phyloP scores from a whole-genome alignment of 1,139 yeast species.

The Arxiozyma heterogenica region DNA sequence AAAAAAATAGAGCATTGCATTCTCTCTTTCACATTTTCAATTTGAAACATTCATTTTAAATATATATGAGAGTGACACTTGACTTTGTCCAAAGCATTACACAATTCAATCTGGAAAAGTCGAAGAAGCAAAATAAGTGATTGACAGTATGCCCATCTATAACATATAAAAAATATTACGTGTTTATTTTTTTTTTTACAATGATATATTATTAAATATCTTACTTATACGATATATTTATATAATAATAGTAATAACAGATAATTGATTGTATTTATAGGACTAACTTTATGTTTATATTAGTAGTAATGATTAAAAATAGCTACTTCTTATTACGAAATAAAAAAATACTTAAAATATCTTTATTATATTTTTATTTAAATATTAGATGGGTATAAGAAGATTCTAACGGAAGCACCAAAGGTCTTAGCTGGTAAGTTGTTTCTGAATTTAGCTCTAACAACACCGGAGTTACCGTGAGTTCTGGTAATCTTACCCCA shows the following conservation, averaged over 20 bases:
- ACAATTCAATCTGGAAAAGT: too few relatives aligned
- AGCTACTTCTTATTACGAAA: constrained; percentile 1
- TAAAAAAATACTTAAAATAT: constrained; percentile 2
- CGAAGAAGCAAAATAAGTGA: background rate
- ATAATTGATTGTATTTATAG: background rate
- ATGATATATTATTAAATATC: background rate
- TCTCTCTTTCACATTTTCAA: too few relatives aligned
- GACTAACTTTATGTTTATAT: background rate
- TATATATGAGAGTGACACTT: too few relatives aligned
- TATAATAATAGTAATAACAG: background rate
- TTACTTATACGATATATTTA: background rate
- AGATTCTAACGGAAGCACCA: constrained; percentile 99
- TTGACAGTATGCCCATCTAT: background rate
- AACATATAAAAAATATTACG: too few relatives aligned
- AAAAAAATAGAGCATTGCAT: background rate
- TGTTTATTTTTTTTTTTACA: too few relatives aligned
- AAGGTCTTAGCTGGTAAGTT: constrained; percentile 99
- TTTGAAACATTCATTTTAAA: background rate
- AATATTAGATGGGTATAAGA: constrained; percentile 99
- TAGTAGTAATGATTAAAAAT: background rate
- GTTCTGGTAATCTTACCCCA: constrained; percentile 99
- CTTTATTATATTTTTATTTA: constrained; percentile 36
- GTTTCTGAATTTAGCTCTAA: constrained; percentile 98
- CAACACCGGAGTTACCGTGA: constrained; percentile 98
- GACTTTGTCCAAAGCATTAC: background rate